These are phyloP conservation scores for Aspergillus avenaceus DNA, from an alignment of 495 filamentous ascomycete species.

Conservation along the genomic window DNA sequence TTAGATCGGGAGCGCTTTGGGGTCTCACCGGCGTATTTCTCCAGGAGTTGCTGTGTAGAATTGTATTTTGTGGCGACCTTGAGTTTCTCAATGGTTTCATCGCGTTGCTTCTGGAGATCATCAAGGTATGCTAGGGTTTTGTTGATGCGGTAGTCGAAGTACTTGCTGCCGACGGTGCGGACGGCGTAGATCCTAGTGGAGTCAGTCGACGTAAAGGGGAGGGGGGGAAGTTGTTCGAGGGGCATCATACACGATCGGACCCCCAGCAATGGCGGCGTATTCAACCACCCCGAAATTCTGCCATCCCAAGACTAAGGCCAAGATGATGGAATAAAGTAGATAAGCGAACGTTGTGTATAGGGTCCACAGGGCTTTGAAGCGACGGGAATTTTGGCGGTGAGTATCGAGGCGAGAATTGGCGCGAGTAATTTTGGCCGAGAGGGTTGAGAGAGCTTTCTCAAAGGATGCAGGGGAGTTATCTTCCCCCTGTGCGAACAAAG, in stretches of 20 bases:
- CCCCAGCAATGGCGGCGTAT: slow-evolving; percentile 70
- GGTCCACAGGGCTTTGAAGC: slow-evolving; percentile 81
- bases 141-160: slow-evolving; percentile 79
- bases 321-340: slow-evolving; percentile 74
- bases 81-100: slow-evolving; percentile 85
- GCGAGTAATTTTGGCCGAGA: slow-evolving; percentile 75
- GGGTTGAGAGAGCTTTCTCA: slow-evolving; percentile 78
- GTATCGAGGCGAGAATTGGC: slow-evolving; percentile 66
- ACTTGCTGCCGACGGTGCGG: slow-evolving; percentile 53
- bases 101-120: slow-evolving; percentile 67
- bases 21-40: slow-evolving; percentile 80
- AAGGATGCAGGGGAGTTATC: slow-evolving; percentile 86
- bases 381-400: slow-evolving; percentile 65
- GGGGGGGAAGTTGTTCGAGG: not conserved
- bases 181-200: slow-evolving; percentile 62
- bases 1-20: slow-evolving; percentile 44
- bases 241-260: slow-evolving; percentile 65
- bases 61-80: slow-evolving; percentile 94
- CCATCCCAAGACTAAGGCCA: slow-evolving; percentile 82
- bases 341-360: slow-evolving; percentile 89
- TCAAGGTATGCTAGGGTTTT: slow-evolving; percentile 64
- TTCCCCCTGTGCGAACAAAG: slow-evolving; percentile 54
- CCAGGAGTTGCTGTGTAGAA: slow-evolving; percentile 85
- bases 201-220: not conserved
- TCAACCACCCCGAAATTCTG: slow-evolving; percentile 69